A percentile compares a stretch with the other conserved stretches of the same genome.
Evolutionary conservation across 495 filamentous ascomycete species (phyloP).

Genomic region (Lindgomyces ingoldianus): DNA sequence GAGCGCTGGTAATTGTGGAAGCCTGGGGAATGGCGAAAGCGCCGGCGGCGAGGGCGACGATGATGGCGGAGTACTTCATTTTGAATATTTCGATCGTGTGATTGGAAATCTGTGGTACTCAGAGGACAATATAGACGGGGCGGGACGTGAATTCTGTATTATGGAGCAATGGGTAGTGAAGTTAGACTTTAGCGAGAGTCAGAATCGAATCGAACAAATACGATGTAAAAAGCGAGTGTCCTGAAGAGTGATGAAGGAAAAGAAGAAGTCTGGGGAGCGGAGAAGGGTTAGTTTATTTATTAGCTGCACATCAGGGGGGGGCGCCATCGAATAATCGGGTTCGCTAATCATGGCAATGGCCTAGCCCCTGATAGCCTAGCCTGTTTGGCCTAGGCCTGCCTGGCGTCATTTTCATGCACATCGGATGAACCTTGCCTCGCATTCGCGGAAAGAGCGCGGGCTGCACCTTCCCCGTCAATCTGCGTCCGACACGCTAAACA

Average conservation of each 20-base stretch:
- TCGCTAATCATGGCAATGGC: slow-evolving; percentile 3
- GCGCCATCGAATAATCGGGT: neutral
- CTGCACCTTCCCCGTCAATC: neutral
- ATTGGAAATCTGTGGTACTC: neutral
- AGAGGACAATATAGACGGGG: neutral
- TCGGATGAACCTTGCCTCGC: neutral
- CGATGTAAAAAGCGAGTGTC: slow-evolving; percentile 26
- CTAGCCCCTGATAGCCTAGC: neutral
- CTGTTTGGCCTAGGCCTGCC: neutral
- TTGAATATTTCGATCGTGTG: slow-evolving; percentile 14
- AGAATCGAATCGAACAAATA: slow-evolving; percentile 5
- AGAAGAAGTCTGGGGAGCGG: neutral
- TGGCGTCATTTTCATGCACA: neutral
- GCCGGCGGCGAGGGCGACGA: slow-evolving; percentile 24
- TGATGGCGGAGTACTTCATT: slow-evolving; percentile 36
- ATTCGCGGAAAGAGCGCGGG: slow-evolving; percentile 2
- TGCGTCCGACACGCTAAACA: slow-evolving; percentile 20
- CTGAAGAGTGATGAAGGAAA: slow-evolving; percentile 11
- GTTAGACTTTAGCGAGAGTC: neutral
- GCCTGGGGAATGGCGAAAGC: slow-evolving; percentile 32
- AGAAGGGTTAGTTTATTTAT: neutral
- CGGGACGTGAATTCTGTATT: neutral
- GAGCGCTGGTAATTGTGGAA: slow-evolving; percentile 25
- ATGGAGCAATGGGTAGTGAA: neutral
- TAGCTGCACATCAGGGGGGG: slow-evolving; percentile 4